Base-by-base conservation (phyloP, 306 rosid genomes). In the Nissolia schottii region DNA sequence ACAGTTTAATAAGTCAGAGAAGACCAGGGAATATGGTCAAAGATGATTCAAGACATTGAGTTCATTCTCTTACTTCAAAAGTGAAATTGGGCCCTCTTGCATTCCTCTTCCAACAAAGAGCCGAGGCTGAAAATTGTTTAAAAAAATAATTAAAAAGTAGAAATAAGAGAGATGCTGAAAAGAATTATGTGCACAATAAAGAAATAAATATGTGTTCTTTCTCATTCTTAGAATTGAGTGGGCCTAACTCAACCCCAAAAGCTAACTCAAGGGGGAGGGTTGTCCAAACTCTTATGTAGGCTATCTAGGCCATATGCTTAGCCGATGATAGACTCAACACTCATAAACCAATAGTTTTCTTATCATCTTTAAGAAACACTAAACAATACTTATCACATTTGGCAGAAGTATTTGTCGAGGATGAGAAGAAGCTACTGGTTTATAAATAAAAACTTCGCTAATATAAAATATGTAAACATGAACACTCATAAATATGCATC, bases 91-190 rank as follows among this genome's bases (percentile, higher is more conserved):
- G 79, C 98, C 93, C 82, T 94, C 98, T 64, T 94, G 98, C 97
- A 94, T 94, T 86, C 95, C 97, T 85, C 98, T 91, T 74, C 98
- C 98, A 77, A 94, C 98, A 73, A 91, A 94, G 73, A 94, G 96
- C 48, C 90, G 96, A 69, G 98, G 88, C 98, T 94, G 85, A 53
- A 75, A 81, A 48, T 78, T 64, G 46, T 41, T 43, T 20, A 34
- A 61, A 31, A 62, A 62, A 24, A 50, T 11, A 62, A 79, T 16
- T 43, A 22, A 57, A 64, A 56, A 35, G 24, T 48, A 70, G 2
- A 55, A 76, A 55, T 20, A 32, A 20, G 46, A 56, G 48, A 48
- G 50, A 75, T 38, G 6, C 19, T 24, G 53, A 54, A 62, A 46
- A 49, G 14, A 13, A 19, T 22, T 13, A 19, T 9, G 7, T 15